Percentiles rank a stretch among this genome's conserved stretches.
Evolutionary conservation across 257 asterid genomes (phyloP).

Genomic region (Rubia yunnanensis): DNA sequence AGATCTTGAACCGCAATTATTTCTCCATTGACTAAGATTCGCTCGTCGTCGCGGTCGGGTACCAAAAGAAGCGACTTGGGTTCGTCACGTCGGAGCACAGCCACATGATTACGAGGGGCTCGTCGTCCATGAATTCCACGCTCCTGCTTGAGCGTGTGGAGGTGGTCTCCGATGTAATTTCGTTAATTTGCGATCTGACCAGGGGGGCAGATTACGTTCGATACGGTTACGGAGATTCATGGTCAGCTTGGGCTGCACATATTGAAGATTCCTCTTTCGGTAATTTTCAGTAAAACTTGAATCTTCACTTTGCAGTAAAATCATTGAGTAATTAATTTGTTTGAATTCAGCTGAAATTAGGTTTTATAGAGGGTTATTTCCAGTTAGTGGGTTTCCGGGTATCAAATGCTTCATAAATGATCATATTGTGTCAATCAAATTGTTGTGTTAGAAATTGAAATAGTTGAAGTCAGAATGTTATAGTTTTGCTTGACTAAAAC

Average conservation of each 20-base stretch:
- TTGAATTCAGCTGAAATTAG: no score
- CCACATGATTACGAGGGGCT: conserved; percentile 34
- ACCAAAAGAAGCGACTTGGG: conserved; percentile 72
- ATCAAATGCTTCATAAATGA: no score
- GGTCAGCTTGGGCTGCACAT: conserved; percentile 51
- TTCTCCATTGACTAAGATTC: conserved; percentile 52
- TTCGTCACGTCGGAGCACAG: conserved; percentile 50
- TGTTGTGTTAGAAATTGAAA: no score
- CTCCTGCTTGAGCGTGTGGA: conserved; percentile 54
- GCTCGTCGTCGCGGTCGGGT: conserved; percentile 40
- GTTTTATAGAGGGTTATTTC: neutral
- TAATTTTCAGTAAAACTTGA: no score
- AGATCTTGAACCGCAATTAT: conserved; percentile 50
- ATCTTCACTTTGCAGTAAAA: no score
- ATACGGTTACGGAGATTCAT: conserved; percentile 44
- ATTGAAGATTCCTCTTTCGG: conserved; percentile 65
- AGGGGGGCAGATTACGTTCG: no score
- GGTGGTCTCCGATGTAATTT: conserved; percentile 47
- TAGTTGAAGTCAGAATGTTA: neutral
- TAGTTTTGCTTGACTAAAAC: neutral
- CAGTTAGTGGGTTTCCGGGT: no score
- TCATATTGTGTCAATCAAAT: no score
- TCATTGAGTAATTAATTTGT: no score
- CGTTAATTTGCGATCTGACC: conserved; percentile 60
- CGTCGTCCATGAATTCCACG: conserved; percentile 69